Conservation (phyloP, 2,329 filamentous ascomycete species). For the Fusarium sp. region DNA sequence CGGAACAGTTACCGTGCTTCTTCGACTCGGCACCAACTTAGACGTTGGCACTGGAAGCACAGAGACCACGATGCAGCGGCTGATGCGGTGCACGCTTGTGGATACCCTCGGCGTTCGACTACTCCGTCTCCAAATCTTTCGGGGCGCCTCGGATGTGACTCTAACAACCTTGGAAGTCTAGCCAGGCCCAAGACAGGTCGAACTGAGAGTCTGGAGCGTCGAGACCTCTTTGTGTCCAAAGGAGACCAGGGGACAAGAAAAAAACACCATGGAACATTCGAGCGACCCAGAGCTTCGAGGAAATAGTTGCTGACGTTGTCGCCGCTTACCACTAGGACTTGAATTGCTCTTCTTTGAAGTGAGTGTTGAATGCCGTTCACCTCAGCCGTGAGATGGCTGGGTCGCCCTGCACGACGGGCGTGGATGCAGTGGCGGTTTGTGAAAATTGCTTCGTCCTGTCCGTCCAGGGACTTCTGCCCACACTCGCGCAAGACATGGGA, state of each 20-base stretch:
- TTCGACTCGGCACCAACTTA: conserved; percentile 19
- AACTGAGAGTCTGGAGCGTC: not conserved
- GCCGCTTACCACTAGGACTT: not conserved
- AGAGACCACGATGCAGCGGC: conserved; percentile 27
- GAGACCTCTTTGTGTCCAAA: not conserved
- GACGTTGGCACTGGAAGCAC: conserved; percentile 27
- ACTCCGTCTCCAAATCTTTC: conserved; percentile 20
- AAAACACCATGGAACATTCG: not conserved
- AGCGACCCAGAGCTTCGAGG: not conserved
- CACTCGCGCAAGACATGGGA: conserved; percentile 11
- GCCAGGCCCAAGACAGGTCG: not conserved
- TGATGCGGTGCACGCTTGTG: conserved; percentile 35
- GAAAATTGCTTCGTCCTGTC: conserved; percentile 11
- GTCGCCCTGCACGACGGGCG: not conserved
- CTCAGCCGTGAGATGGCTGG: not conserved
- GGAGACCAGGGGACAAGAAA: not conserved
- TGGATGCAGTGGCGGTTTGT: conserved; percentile 28
- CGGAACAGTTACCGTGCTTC: conserved; percentile 22
- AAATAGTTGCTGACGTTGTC: not conserved
- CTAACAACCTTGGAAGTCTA: conserved; percentile 6
- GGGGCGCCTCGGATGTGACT: conserved; percentile 8
- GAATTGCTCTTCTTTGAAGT: not conserved
- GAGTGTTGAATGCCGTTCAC: not conserved
- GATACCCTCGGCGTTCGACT: conserved; percentile 26
- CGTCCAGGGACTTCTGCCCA: conserved; percentile 6